Percentiles rank a stretch among this genome's conserved stretches.
These are phyloP conservation scores for Apiospora pterosperma DNA, from an alignment of 2,329 filamentous ascomycete genomes.

Conservation along the genomic window DNA sequence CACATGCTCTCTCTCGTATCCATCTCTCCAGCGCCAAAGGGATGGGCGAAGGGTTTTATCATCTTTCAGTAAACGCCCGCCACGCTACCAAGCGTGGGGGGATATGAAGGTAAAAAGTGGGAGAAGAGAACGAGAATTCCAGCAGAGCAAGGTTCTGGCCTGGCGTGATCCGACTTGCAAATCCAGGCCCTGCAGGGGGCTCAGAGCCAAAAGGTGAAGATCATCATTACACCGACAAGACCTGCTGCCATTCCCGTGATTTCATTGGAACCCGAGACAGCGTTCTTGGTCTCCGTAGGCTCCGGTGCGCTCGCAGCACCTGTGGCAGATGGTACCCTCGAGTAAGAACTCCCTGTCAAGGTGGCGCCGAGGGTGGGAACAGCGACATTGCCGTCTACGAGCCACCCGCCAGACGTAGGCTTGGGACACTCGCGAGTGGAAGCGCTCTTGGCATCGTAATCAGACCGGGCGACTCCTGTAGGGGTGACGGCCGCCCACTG, in stretches of 20 bases:
- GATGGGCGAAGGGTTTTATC: neutral
- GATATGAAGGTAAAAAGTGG: neutral
- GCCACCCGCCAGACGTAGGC: conserved; percentile 67
- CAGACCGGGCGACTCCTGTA: conserved; percentile 61
- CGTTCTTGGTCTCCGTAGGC: conserved; percentile 28
- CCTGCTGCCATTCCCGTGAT: conserved; percentile 48
- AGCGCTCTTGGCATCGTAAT: conserved; percentile 60
- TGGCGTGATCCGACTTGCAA: neutral
- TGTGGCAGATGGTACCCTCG: conserved; percentile 25
- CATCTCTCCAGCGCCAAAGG: neutral
- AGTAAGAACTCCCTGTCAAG: conserved; percentile 28
- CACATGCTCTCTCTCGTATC: neutral
- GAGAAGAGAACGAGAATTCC: neutral
- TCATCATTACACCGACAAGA: conserved; percentile 47
- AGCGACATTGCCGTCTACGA: conserved; percentile 64
- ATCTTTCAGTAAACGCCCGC: neutral
- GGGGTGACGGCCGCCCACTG: conserved; percentile 74
- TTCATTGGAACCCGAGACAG: conserved; percentile 42
- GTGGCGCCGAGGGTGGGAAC: conserved; percentile 67
- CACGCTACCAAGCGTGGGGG: neutral
- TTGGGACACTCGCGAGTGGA: conserved; percentile 67
- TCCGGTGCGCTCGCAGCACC: neutral
- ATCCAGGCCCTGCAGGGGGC: neutral
- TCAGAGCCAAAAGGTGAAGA: conserved; percentile 49
- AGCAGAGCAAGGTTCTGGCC: neutral